phyloP scores from a whole-genome alignment of 2,329 filamentous ascomycete species.

The Stachybotrys elegans region DNA sequence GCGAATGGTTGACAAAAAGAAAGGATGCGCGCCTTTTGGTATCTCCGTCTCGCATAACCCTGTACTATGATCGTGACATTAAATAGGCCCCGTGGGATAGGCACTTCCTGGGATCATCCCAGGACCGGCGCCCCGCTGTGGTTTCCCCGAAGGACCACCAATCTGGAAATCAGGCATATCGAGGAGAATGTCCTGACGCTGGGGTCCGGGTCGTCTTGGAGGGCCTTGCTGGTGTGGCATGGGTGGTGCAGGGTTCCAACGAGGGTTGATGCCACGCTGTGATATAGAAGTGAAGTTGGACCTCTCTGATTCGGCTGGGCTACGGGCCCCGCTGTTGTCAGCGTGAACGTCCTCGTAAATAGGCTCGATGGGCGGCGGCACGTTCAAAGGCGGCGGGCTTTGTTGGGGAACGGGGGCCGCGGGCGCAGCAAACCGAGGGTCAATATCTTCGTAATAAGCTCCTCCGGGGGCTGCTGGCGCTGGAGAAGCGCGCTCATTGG shows the following conservation, averaged over 20 bases:
- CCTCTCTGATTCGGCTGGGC: conserved; percentile 71
- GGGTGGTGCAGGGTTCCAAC: conserved; percentile 60
- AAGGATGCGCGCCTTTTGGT: not conserved
- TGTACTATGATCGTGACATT: no score
- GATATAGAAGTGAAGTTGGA: conserved; percentile 88
- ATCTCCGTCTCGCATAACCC: no score
- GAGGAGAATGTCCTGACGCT: conserved; percentile 68
- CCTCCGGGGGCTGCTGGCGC: conserved; percentile 16
- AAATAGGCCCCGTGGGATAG: conserved; percentile 37
- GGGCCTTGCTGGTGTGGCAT: conserved; percentile 37
- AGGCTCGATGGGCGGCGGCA: conserved; percentile 26
- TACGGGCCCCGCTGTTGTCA: conserved; percentile 50
- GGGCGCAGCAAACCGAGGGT: conserved; percentile 70
- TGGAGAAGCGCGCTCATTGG: conserved; percentile 15
- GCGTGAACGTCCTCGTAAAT: conserved; percentile 60
- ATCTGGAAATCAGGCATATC: conserved; percentile 86
- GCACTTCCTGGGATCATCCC: conserved; percentile 50
- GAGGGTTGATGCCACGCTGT: conserved; percentile 82
- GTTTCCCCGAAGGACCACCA: conserved; percentile 26
- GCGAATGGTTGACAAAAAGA: not conserved
- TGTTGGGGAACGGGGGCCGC: conserved; percentile 20
- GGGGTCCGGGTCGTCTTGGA: conserved; percentile 41
- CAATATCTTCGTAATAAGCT: conserved; percentile 88
- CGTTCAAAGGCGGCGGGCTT: conserved; percentile 11
- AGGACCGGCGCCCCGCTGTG: conserved; percentile 21